phyloP scores from a whole-genome alignment of 2,329 filamentous ascomycete genomes.

The Xylaria sp. region DNA sequence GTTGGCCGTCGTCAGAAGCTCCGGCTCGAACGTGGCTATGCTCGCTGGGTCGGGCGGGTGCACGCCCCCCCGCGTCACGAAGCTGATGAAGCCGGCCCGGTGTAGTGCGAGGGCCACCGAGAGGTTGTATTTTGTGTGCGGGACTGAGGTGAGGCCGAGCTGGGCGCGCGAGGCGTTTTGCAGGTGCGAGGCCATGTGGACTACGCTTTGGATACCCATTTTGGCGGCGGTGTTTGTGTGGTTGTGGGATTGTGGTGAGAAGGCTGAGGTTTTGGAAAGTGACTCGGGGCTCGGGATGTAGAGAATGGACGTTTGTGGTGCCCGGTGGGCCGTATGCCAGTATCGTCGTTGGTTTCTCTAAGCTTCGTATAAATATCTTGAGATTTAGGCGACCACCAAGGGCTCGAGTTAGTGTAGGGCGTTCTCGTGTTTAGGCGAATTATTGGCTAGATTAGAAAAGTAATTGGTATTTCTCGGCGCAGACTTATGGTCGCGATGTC shows the following conservation, averaged over 20 bases:
- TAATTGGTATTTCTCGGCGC: neutral
- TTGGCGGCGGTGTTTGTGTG: slow-evolving; percentile 34
- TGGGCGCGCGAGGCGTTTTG: slow-evolving; percentile 89
- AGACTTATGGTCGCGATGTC: neutral
- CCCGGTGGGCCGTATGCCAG: slow-evolving; percentile 15
- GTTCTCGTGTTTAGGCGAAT: neutral
- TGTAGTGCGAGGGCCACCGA: slow-evolving; percentile 79
- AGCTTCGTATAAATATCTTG: too few species aligned
- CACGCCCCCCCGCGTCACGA: slow-evolving; percentile 77
- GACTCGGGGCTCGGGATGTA: neutral
- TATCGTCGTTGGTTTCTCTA: neutral
- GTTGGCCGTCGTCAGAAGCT: slow-evolving; percentile 73
- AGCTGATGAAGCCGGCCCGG: slow-evolving; percentile 82
- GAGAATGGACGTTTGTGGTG: neutral
- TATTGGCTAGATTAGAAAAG: neutral
- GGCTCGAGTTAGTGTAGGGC: too few species aligned
- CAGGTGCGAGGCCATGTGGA: slow-evolving; percentile 87
- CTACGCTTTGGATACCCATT: slow-evolving; percentile 79
- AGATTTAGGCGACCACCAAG: too few species aligned
- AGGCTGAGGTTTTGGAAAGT: neutral
- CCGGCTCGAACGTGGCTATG: slow-evolving; percentile 59
- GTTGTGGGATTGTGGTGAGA: neutral
- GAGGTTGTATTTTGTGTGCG: slow-evolving; percentile 83
- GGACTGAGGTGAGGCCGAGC: slow-evolving; percentile 84
- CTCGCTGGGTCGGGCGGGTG: slow-evolving; percentile 60